A percentile compares a stretch with the other conserved stretches of the same genome.
These are phyloP conservation scores for Colletotrichum euphorbiae DNA, from an alignment of 2,329 filamentous ascomycete genomes.

Conservation along the genomic window DNA sequence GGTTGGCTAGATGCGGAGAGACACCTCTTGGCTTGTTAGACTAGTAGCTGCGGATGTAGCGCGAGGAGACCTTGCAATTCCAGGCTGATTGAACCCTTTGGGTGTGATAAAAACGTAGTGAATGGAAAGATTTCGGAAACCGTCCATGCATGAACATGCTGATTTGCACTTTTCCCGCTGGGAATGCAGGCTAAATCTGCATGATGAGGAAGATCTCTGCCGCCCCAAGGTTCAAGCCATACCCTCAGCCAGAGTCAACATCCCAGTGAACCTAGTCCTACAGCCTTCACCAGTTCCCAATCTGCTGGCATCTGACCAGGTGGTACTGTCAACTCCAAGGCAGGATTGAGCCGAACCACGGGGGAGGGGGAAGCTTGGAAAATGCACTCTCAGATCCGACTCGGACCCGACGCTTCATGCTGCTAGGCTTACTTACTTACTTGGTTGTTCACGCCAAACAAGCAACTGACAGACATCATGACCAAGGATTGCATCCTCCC, in stretches of 20 bases:
- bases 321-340: too few relatives aligned
- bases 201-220: neutral
- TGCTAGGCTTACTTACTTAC: neutral
- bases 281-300: too few relatives aligned
- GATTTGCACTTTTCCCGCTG: conserved; percentile 1
- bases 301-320: too few relatives aligned
- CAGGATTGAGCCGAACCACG: too few relatives aligned
- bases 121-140: too few relatives aligned
- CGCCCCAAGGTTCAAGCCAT: neutral
- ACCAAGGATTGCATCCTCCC: neutral
- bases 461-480: neutral
- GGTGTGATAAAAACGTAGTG: conserved; percentile 22
- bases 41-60: neutral
- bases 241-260: neutral
- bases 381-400: too few relatives aligned
- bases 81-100: neutral
- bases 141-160: too few relatives aligned
- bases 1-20: conserved; percentile 8
- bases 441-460: neutral
- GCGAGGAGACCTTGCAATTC: neutral
- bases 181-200: conserved; percentile 10
- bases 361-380: too few relatives aligned
- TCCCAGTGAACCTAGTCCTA: neutral
- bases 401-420: neutral
- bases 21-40: neutral